Base-by-base conservation (phyloP, 169 alveolate species). In the Plasmodium coatneyi region DNA sequence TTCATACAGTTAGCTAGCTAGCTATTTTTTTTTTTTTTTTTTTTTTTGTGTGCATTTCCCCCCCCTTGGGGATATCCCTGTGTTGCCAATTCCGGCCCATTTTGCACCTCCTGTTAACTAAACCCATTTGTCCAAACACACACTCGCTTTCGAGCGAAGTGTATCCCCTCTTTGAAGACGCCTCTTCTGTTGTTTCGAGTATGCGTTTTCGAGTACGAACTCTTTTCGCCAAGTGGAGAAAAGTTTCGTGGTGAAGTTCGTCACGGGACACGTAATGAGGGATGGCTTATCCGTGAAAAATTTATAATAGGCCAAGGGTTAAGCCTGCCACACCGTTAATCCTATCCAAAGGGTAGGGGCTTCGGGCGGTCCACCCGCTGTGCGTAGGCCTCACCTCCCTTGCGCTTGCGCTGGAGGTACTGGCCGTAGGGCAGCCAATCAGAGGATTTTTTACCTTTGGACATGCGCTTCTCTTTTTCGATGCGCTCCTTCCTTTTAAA, bases 381-480 rank as follows among this genome's bases (percentile, higher is more conserved):
- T 0, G 97, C 96, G 81, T 93, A 96, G 9, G 93, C 83, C 19
- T 96, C 96, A 0, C 97, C 97, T 0, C 97, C 97, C 92, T 95
- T 96, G 71, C 95, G 95, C 94, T 95, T 93, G 46, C 79, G 28
- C 52, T 87, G 93, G 0, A 92, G 41, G 79, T 93, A 96, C 12
- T 96, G 96, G 6, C 96, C 96, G 34, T 90, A 92, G 6, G 97
- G 97, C 19, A 95, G 76, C 96, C 96, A 93, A 30, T 91, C 93
- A 9, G 94, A 89, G 22, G 94, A 89, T 30, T 89, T 89, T 43
- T 89, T 56, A 19, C 71, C 82, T 84, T 83, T 93, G 4, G 92
- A 70, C 93, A 72, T 71, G 49, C 84, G 70, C 39, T 76, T 82
- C 6, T 83, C 92, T 78, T 78, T 80, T 28, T 76, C 92, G 1